phyloP scores from a whole-genome alignment of 225 moss, liverwort and hornwort species.

The Ulota crispa region DNA sequence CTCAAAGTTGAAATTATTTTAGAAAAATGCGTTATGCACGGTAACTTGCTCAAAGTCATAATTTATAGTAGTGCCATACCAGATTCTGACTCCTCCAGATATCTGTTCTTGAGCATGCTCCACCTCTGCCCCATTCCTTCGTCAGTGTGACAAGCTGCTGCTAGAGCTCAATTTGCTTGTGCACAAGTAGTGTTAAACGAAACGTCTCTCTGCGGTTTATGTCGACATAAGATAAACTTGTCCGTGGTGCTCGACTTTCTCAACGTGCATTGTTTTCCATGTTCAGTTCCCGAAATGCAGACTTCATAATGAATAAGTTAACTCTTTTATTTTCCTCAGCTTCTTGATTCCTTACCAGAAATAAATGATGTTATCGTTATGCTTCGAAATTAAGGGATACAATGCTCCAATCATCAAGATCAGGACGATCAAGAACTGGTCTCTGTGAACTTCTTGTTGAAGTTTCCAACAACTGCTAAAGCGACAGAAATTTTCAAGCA shows the following conservation, averaged over 20 bases:
- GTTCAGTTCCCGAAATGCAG: neutral
- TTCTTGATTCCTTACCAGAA: neutral
- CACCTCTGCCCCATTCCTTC: constrained; percentile 49
- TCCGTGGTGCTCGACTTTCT: neutral
- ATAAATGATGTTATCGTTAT: neutral
- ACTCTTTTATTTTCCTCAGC: neutral
- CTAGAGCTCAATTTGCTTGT: constrained; percentile 1
- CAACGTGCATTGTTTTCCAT: neutral
- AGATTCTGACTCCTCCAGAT: constrained; percentile 27
- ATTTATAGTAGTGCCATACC: constrained; percentile 18
- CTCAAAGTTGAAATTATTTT: constrained; percentile 7
- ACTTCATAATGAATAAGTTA: neutral
- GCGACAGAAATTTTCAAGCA: neutral
- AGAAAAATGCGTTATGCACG: neutral
- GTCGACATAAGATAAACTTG: neutral
- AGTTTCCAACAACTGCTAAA: neutral
- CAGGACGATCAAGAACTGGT: neutral
- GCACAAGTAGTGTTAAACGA: neutral
- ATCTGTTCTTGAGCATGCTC: constrained; percentile 38
- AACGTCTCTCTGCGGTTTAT: neutral
- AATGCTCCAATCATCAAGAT: neutral
- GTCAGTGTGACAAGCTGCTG: constrained; percentile 3
- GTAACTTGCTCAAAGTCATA: neutral
- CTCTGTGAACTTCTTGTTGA: neutral
- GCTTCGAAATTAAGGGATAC: neutral